Percentiles rank a stretch among this genome's conserved stretches.
phyloP scores from a whole-genome alignment of 371 early-diverging fungal genomes.

The Mortierella sp. region DNA sequence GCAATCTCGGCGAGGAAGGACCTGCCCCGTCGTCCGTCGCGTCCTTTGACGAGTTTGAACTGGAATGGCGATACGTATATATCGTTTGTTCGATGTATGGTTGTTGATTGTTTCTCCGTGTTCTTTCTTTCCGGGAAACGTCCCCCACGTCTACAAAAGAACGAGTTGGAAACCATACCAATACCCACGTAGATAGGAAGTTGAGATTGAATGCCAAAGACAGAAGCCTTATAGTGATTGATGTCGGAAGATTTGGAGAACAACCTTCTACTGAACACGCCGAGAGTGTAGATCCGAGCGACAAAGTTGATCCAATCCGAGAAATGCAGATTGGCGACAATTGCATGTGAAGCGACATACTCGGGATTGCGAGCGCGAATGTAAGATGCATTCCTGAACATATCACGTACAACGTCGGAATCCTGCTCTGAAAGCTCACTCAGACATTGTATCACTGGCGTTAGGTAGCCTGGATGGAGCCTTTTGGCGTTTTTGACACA shows the following conservation, averaged over 20 bases:
- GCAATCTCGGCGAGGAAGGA: conserved; percentile 33
- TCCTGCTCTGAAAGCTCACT: conserved; percentile 34
- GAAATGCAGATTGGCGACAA: conserved; percentile 31
- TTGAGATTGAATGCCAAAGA: too few relatives aligned
- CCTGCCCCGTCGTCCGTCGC: neutral
- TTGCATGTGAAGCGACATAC: conserved; percentile 16
- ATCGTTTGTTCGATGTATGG: conserved; percentile 3
- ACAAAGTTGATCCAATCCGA: conserved; percentile 11
- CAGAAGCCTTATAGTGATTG: too few relatives aligned
- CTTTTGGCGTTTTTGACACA: conserved; percentile 44
- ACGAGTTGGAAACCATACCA: too few relatives aligned
- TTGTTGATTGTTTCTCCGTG: neutral
- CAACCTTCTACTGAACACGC: too few relatives aligned
- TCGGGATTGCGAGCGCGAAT: conserved; percentile 37
- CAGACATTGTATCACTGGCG: conserved; percentile 41
- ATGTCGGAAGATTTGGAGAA: too few relatives aligned
- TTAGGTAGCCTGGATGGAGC: conserved; percentile 43
- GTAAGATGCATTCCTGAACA: conserved; percentile 47
- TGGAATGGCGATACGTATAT: conserved; percentile 39
- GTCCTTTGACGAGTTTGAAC: conserved; percentile 1
- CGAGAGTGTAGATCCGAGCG: too few relatives aligned
- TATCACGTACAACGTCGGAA: conserved; percentile 25
- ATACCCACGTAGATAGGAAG: too few relatives aligned
- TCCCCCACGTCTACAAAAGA: too few relatives aligned
- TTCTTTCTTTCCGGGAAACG: neutral